Evolutionary conservation across 176 grass and related monocot genomes (phyloP), one percentile per base, ranked within the genome.

Genomic region (Miscanthus lutarioriparius): DNA sequence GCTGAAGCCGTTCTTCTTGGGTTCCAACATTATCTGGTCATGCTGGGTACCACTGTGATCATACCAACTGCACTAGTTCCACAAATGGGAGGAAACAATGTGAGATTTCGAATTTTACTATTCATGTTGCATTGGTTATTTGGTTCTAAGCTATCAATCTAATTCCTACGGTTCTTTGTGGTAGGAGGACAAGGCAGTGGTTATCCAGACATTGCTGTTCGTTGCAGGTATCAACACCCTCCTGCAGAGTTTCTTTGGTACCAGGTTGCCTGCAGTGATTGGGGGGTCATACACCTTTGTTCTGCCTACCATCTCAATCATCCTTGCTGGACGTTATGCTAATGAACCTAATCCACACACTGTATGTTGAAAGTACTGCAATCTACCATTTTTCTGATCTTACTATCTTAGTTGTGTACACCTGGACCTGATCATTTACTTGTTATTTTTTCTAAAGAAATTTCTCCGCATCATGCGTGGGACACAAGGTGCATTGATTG

Each of bases 11-110:
- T 99, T 92, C 97, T 99, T 75, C 89, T 99, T 78, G 97, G 97
- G 80, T 99, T 99, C 72, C 97, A 99, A 74, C 97, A 99, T 75
- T 99, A 92, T 84, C 84, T 99, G 74, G 97, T 99, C 8, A 99
- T 99, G 97, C 81, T 99, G 17, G 97, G 97, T 72, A 96, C 97
- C 30, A 99, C 93, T 74, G 93, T 99, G 22, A 96, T 99, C 79
- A 99, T 99, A 77, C 97, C 97, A 11, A 99, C 97, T 81, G 93
- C 97, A 84, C 91, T 99, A 22, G 97, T 99, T 87, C 97, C 97
- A 16, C 97, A 99, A 70, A 99, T 99, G 97, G 97, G 97, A 35
- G 97, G 97, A 82, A 94, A 92, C 81, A 99, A 99, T 92, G 97
- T 99, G 79, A 94, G 65, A 75, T 49, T 78, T 10, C 23, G 67